These are phyloP conservation scores for Areca catechu DNA, from an alignment of 176 grass and related monocot species.

Conservation along the genomic window DNA sequence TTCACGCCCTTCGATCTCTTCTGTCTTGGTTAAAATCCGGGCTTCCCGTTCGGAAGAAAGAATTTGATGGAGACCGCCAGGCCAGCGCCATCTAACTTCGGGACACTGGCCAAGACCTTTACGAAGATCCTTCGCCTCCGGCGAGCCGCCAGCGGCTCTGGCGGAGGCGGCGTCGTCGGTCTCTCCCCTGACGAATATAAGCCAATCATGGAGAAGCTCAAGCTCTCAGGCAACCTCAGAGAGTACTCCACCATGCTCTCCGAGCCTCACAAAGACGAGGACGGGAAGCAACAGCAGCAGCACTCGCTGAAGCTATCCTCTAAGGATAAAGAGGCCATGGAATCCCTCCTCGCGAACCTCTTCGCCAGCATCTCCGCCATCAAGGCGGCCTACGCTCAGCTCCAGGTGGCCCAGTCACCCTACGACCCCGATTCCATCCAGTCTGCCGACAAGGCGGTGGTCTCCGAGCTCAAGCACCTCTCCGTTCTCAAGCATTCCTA, in stretches of 20 bases:
- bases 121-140: conserved; percentile 71
- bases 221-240: conserved; percentile 59
- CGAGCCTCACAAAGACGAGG: conserved; percentile 23
- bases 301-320: no score
- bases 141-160: conserved; percentile 5
- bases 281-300: conserved; percentile 29
- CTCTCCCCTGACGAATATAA: conserved; percentile 8
- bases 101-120: conserved; percentile 39
- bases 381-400: conserved; percentile 85
- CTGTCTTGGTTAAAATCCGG: not conserved
- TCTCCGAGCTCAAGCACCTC: conserved; percentile 66
- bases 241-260: conserved; percentile 40
- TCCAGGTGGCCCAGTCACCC: conserved; percentile 80
- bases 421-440: conserved; percentile 77
- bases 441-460: conserved; percentile 47
- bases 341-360: conserved; percentile 49
- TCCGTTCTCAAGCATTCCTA: conserved; percentile 71
- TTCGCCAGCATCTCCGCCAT: conserved; percentile 83
- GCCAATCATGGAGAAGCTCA: conserved; percentile 46
- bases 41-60: not conserved
- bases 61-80: conserved; percentile 26
- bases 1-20: conserved; percentile 4
- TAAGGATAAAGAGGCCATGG: conserved; percentile 24
- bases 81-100: conserved; percentile 22
- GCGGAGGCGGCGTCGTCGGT: not conserved